Base-by-base conservation (phyloP, 805 yeast genomes). In the Candida michaelii region DNA sequence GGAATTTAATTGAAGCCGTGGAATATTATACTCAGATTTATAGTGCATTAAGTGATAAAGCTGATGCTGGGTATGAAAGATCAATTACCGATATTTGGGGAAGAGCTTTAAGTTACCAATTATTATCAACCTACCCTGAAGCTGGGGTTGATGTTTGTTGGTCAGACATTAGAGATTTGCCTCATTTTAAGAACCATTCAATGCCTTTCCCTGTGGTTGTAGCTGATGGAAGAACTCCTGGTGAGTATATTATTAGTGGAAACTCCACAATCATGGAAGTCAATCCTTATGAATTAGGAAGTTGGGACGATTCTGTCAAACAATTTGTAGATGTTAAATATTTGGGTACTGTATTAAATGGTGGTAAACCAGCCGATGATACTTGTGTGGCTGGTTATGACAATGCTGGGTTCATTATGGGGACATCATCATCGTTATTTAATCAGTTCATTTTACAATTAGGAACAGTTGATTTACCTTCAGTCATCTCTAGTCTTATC, bases 361-460 rank as follows among this genome's bases (percentile, higher is more conserved):
- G 79, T 46, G 96, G 96, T 30, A 48, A 56, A 15, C 82, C 88
- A 8, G 53, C 55, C 4, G 52, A 52, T 39, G 61, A 62, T 30
- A 51, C 51, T 3, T 89, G 96, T 63, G 63, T 77, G 44, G 75
- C 66, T 2, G 90, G 91, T 2, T 82, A 75, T 45, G 96, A 89
- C 61, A 87, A 87, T 53, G 82, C 86, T 6, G 95, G 96, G 5
- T 89, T 79, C 56, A 65, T 86, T 24, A 68, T 87, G 65, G 96
- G 95, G 29, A 82, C 96, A 5, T 86, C 96, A 1, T 84, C 95
- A 2, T 73, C 91, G 1, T 63, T 89, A 36, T 89, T 89, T 70
- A 88, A 85, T 58, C 81, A 80, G 58, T 69, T 83, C 39, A 56
- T 86, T 14, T 61, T 83, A 34, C 73, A 74, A 49, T 60, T 85